Percentiles rank a stretch among this genome's conserved stretches.
phyloP scores from a whole-genome alignment of 2,329 filamentous ascomycete genomes.

The Trichoderma sp. region DNA sequence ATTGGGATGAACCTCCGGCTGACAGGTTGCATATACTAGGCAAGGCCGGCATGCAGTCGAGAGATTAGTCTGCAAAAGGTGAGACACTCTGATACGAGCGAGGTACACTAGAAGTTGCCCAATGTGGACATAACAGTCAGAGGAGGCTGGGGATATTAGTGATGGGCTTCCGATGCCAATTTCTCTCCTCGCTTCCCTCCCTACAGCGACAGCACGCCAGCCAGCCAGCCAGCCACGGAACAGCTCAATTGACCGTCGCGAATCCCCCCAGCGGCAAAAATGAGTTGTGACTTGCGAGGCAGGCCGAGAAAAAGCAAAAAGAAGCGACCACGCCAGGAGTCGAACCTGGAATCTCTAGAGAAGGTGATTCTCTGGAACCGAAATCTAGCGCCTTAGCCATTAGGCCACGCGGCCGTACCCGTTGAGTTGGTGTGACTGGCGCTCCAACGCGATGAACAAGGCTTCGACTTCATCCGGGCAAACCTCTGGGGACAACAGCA shows the following conservation, averaged over 20 bases:
- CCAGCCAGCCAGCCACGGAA: background rate
- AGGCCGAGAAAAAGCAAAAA: slow-evolving; percentile 5
- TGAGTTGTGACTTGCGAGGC: background rate
- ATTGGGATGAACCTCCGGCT: slow-evolving; percentile 3
- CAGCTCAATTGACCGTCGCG: background rate
- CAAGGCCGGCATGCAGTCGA: slow-evolving; percentile 4
- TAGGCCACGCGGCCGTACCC: slow-evolving; percentile 41
- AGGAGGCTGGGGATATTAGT: slow-evolving; percentile 16
- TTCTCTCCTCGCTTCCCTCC: slow-evolving; percentile 2
- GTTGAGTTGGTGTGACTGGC: slow-evolving; percentile 5
- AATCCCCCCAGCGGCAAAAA: background rate
- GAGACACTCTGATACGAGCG: slow-evolving; percentile 22
- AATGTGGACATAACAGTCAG: slow-evolving; percentile 23
- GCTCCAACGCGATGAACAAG: slow-evolving; percentile 21
- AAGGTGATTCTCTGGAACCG: slow-evolving; percentile 32
- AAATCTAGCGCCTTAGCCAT: slow-evolving; percentile 45
- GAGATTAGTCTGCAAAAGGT: slow-evolving; percentile 24
- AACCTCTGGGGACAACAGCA: slow-evolving; percentile 20
- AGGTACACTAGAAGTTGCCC: slow-evolving; percentile 13
- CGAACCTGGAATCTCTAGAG: slow-evolving; percentile 45
- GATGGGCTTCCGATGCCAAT: background rate
- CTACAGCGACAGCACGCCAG: background rate
- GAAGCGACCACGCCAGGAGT: slow-evolving; percentile 42
- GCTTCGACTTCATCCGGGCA: slow-evolving; percentile 16
- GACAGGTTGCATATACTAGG: background rate